Evolutionary conservation across 768 basidiomycete species (phyloP).

Genomic region (Termitomyces heimii): DNA sequence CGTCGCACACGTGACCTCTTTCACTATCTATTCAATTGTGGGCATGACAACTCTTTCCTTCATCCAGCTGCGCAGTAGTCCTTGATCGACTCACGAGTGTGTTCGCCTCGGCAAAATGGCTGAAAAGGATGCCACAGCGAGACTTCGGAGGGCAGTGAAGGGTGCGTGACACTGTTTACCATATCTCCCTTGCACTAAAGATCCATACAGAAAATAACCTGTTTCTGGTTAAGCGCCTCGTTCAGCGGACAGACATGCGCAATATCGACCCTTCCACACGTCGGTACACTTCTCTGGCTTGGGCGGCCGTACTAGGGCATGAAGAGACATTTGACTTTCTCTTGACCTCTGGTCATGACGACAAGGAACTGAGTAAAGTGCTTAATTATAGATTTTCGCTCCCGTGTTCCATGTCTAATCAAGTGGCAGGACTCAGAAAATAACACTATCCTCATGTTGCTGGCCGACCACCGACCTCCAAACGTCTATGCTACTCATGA

Average conservation of each 20-base stretch:
- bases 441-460: slow-evolving; percentile 88
- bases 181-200: slow-evolving; percentile 9
- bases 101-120: slow-evolving; percentile 44
- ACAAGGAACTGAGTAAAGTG: slow-evolving; percentile 87
- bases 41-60: slow-evolving; percentile 8
- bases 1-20: slow-evolving; percentile 13
- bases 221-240: slow-evolving; percentile 83
- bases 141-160: slow-evolving; percentile 77
- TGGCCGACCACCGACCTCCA: slow-evolving; percentile 74
- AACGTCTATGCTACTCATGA: slow-evolving; percentile 40
- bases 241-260: slow-evolving; percentile 82
- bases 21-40: slow-evolving; percentile 13
- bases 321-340: slow-evolving; percentile 94
- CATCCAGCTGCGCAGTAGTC: slow-evolving; percentile 4
- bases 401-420: not conserved
- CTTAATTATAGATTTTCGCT: slow-evolving; percentile 6
- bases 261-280: slow-evolving; percentile 77
- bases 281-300: slow-evolving; percentile 84
- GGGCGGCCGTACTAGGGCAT: slow-evolving; percentile 84
- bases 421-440: slow-evolving; percentile 75
- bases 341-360: slow-evolving; percentile 82
- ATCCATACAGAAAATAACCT: slow-evolving; percentile 79
- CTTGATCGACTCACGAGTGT: not conserved
- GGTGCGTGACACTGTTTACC: slow-evolving; percentile 31
- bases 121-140: slow-evolving; percentile 71